phyloP scores from a whole-genome alignment of 768 basidiomycete species.

The Mycena amicta region DNA sequence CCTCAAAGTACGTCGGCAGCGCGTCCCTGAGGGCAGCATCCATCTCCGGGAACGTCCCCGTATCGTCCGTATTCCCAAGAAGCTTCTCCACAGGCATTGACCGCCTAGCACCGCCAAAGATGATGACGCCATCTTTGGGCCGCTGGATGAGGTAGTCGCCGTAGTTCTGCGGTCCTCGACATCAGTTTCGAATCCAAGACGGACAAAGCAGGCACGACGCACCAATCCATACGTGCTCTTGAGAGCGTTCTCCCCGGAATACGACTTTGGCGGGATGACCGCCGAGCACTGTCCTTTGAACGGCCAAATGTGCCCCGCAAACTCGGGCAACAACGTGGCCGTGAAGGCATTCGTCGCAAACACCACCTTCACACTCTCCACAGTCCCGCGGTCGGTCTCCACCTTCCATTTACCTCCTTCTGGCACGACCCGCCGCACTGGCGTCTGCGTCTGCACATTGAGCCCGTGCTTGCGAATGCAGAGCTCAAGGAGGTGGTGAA shows the following conservation, averaged over 20 bases:
- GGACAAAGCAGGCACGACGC: background rate
- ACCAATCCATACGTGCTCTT: constrained; percentile 19
- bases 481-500: constrained; percentile 20
- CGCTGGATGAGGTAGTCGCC: constrained; percentile 31
- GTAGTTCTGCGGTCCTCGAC: constrained; percentile 11
- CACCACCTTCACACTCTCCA: constrained; percentile 38
- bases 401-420: constrained; percentile 25
- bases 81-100: constrained; percentile 17
- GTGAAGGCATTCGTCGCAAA: constrained; percentile 52
- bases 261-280: constrained; percentile 26
- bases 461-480: constrained; percentile 26
- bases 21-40: constrained; percentile 26
- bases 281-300: constrained; percentile 25
- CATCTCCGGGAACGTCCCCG: constrained; percentile 22
- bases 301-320: constrained; percentile 27
- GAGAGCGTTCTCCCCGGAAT: constrained; percentile 23
- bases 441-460: constrained; percentile 35
- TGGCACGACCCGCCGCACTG: constrained; percentile 10
- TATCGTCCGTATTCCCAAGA: constrained; percentile 26
- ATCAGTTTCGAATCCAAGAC: too few species aligned
- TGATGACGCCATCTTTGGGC: constrained; percentile 25
- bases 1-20: constrained; percentile 27
- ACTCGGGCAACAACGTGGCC: constrained; percentile 38
- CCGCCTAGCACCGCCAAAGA: constrained; percentile 26
- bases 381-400: constrained; percentile 37